A percentile compares a stretch with the other conserved stretches of the same genome.
Evolutionary conservation across 1,139 yeast species (phyloP).

Genomic region (Pichia sp.): DNA sequence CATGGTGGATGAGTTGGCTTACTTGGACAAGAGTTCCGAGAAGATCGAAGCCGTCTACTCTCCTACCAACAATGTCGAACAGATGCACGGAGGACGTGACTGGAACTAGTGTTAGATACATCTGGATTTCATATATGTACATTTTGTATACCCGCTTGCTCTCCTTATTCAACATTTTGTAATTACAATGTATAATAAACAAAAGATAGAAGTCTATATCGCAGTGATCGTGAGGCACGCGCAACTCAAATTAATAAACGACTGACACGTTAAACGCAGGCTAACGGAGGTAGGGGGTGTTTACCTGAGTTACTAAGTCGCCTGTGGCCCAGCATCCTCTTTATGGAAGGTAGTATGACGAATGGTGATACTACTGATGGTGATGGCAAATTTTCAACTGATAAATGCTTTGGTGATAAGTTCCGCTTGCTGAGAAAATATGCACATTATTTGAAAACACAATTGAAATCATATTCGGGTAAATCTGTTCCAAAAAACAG

Average conservation of each 20-base stretch:
- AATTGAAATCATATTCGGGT: slow-evolving; percentile 14
- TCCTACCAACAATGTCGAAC: slow-evolving; percentile 11
- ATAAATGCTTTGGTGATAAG: background rate
- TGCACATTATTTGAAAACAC: slow-evolving; percentile 11
- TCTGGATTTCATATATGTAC: background rate
- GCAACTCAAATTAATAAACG: background rate
- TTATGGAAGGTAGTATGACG: background rate
- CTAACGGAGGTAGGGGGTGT: background rate
- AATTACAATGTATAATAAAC: background rate
- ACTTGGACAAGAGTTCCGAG: slow-evolving; percentile 14
- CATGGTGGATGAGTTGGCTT: slow-evolving; percentile 16
- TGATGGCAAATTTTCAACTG: background rate
- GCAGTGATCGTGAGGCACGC: too few species aligned
- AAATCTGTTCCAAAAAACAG: slow-evolving; percentile 10
- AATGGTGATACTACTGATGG: background rate
- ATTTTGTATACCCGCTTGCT: background rate
- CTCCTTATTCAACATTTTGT: background rate
- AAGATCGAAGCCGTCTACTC: slow-evolving; percentile 13
- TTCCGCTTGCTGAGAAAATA: slow-evolving; percentile 4
- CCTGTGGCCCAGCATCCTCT: background rate
- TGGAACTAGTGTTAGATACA: slow-evolving; percentile 5
- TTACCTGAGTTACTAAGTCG: background rate
- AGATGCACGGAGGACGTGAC: slow-evolving; percentile 17
- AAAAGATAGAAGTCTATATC: too few species aligned
- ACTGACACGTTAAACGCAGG: background rate